phyloP scores from a whole-genome alignment of 148 eudicot species.

The Fagopyrum homotropicum region DNA sequence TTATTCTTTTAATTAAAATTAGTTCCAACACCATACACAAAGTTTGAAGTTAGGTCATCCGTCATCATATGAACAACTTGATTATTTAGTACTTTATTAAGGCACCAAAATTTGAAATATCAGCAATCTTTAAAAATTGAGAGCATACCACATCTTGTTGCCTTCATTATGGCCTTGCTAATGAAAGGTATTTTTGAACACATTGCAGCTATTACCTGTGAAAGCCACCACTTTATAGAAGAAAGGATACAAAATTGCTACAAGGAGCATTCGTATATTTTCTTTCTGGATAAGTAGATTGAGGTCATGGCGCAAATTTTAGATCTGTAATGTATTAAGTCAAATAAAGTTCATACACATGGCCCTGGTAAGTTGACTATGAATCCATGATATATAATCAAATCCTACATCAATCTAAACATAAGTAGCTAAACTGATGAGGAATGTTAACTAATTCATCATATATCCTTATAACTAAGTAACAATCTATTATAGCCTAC shows the following conservation, averaged over 20 bases:
- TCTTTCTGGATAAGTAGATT: not conserved
- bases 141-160: slow-evolving; percentile 75
- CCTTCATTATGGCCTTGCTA: slow-evolving; percentile 87
- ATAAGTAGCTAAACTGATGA: not conserved
- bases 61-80: not conserved
- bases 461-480: not conserved
- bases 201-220: slow-evolving; percentile 86
- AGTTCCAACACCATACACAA: too few relatives aligned
- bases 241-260: slow-evolving; percentile 10
- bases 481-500: not conserved
- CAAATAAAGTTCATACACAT: not conserved
- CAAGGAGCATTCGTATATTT: not conserved
- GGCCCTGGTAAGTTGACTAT: not conserved
- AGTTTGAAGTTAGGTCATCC: not conserved
- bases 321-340: not conserved
- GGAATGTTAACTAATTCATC: not conserved
- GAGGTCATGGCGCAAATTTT: not conserved
- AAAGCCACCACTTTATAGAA: not conserved
- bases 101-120: slow-evolving; percentile 7
- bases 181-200: slow-evolving; percentile 86
- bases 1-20: too few relatives aligned
- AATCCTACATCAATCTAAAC: not conserved
- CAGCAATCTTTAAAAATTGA: slow-evolving; percentile 1
- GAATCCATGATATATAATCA: not conserved
- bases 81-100: not conserved